A percentile compares a stretch with the other conserved stretches of the same genome.
These are phyloP conservation scores for Ceratocystis ficicola DNA, from an alignment of 2,329 filamentous ascomycete genomes.

Conservation along the genomic window DNA sequence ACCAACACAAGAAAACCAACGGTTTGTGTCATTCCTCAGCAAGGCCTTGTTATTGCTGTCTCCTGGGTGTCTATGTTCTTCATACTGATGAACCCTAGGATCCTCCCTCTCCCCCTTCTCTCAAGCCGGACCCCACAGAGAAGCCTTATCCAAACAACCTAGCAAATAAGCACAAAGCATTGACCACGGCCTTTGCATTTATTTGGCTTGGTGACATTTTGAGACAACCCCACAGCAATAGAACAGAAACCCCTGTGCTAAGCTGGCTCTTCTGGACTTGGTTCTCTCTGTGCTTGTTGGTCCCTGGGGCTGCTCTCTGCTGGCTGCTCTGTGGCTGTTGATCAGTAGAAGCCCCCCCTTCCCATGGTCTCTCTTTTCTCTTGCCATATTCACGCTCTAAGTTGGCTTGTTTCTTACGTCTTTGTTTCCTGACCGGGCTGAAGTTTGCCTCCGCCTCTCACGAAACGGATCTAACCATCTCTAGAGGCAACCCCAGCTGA, in stretches of 20 bases:
- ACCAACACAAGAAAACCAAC: neutral
- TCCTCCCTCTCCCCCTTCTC: neutral
- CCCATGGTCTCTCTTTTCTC: neutral
- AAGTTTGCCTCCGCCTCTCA: too few relatives aligned
- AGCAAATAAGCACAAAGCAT: conserved; percentile 6
- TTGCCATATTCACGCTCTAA: too few relatives aligned
- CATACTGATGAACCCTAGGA: neutral
- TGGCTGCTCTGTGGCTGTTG: too few relatives aligned
- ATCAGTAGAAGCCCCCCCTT: neutral
- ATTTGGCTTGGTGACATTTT: conserved; percentile 10
- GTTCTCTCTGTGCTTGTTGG: too few relatives aligned
- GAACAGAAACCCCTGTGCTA: neutral
- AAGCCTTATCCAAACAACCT: neutral
- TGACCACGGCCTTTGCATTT: neutral
- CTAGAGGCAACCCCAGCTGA: neutral
- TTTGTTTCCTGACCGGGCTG: too few relatives aligned
- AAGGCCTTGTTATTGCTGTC: too few relatives aligned
- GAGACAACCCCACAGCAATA: conserved; percentile 13
- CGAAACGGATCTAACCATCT: too few relatives aligned
- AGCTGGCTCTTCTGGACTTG: too few relatives aligned
- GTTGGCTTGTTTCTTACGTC: too few relatives aligned
- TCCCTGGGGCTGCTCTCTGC: too few relatives aligned
- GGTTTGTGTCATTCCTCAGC: neutral
- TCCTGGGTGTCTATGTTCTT: neutral
- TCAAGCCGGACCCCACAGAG: neutral